Conservation (phyloP, 2,329 filamentous ascomycete species). For the Lasiodiplodia citricola region DNA sequence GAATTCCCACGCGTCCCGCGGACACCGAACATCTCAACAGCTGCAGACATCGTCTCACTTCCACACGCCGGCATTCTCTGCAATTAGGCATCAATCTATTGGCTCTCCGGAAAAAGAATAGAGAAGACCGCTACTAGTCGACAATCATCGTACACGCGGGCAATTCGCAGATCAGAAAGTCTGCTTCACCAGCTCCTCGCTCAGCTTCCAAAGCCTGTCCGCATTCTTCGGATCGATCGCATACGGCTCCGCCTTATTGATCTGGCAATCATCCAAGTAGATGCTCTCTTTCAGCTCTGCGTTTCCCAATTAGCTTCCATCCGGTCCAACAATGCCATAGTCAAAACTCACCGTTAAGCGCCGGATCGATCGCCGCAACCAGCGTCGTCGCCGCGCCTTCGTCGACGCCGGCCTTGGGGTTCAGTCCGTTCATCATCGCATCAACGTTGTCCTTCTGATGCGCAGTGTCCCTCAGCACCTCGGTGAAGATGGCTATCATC, state of each 20-base stretch:
- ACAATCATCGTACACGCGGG: too few species aligned
- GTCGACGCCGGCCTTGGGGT: constrained; percentile 33
- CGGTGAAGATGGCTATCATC: neutral
- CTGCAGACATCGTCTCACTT: neutral
- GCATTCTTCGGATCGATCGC: constrained; percentile 33
- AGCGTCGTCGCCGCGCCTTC: constrained; percentile 39
- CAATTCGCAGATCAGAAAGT: neutral
- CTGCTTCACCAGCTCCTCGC: constrained; percentile 40
- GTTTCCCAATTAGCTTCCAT: neutral
- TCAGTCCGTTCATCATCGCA: neutral
- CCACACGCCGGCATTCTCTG: neutral
- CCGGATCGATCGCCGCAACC: constrained; percentile 38
- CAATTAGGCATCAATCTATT: too few species aligned
- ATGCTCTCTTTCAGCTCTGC: constrained; percentile 31
- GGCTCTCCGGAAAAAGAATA: too few species aligned
- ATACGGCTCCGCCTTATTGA: constrained; percentile 30
- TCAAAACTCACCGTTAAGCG: constrained; percentile 29
- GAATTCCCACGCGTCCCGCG: neutral
- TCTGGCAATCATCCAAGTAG: constrained; percentile 37
- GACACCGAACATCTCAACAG: neutral
- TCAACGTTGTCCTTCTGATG: neutral
- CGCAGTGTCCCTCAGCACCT: neutral
- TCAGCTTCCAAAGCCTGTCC: constrained; percentile 41
- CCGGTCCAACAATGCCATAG: neutral
- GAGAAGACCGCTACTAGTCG: too few species aligned